Evolutionary conservation across 2,329 filamentous ascomycete genomes (phyloP).

Genomic region (Phyllosticta capitalensis): DNA sequence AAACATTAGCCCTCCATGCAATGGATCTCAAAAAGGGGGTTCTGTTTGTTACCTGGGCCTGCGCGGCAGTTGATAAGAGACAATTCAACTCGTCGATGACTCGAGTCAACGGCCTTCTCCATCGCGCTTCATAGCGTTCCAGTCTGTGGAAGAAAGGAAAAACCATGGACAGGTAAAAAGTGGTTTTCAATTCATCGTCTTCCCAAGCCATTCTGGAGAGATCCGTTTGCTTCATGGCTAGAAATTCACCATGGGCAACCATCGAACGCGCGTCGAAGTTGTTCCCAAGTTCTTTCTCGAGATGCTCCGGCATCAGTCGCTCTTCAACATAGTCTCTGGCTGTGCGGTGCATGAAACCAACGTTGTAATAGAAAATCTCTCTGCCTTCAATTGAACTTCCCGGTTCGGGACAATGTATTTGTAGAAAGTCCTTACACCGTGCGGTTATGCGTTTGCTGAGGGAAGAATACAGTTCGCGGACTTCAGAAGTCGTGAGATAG

Average conservation of each 20-base stretch:
- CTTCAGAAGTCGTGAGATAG: not conserved
- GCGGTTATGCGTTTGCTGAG: not conserved
- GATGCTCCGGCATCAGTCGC: not conserved
- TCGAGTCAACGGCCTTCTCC: not conserved
- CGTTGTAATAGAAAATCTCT: not conserved
- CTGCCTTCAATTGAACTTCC: not conserved
- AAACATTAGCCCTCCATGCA: not conserved
- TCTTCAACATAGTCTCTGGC: constrained; percentile 10
- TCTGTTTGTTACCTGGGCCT: not conserved
- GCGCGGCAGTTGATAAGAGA: not conserved
- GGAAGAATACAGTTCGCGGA: not conserved
- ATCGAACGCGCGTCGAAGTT: too few relatives aligned
- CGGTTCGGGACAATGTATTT: not conserved
- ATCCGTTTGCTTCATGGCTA: not conserved
- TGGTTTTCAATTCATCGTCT: not conserved
- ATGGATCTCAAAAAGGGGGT: not conserved
- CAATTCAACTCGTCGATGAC: not conserved
- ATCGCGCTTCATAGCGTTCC: not conserved
- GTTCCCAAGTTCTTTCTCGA: too few relatives aligned
- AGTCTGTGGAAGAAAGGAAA: too few relatives aligned
- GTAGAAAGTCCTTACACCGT: not conserved
- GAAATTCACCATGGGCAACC: not conserved
- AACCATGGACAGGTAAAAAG: too few relatives aligned
- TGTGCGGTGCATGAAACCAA: constrained; percentile 3
- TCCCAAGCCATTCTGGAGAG: not conserved